Base-by-base conservation (phyloP, 805 yeast genomes). In the Ogataea degrootiae region DNA sequence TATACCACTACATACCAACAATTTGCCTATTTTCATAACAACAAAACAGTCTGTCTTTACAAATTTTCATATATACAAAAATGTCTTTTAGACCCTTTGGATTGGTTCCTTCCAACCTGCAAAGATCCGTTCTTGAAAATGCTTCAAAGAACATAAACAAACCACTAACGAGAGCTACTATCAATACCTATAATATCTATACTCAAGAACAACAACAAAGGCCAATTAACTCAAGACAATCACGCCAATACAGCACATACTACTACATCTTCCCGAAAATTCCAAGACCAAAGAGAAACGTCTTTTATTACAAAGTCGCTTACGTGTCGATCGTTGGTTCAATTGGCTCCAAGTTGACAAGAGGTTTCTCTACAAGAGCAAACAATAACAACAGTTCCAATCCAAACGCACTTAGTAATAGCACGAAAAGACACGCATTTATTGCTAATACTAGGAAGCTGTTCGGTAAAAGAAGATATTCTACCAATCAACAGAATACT, bases 211-310 rank as follows among this genome's bases (percentile, higher is more conserved):
- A 54, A 42, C 48, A 50, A 16, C 49, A 49, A 19, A 53, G 48
- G 37, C 53, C 44, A 39, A 46, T 2, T 19, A 19, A 45, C 34
- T 45, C 42, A 21, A 44, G 49, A 16, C 48, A 42, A 35, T 44
- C 41, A 33, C 51, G 54, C 39, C 42, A 46, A 34, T 46, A 45
- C 31, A 43, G 51, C 38, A 43, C 56, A 16, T 60, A 60, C 41
- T 59, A 60, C 49, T 73, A 75, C 50, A 68, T 65, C 14, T 76
- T 79, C 56, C 82, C 84, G 1, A 69, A 69, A 53, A 75, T 79
- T 43, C 82, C 84, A 3, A 67, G 82, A 48, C 82, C 85, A 6
- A 79, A 76, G 60, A 63, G 82, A 52, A 75, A 73, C 44, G 74
- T 73, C 1, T 68, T 77, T 41, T 77, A 78, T 60, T 77, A 78